Evolutionary conservation across 2,329 filamentous ascomycete species (phyloP).

Genomic region (Xylariaceae sp.): DNA sequence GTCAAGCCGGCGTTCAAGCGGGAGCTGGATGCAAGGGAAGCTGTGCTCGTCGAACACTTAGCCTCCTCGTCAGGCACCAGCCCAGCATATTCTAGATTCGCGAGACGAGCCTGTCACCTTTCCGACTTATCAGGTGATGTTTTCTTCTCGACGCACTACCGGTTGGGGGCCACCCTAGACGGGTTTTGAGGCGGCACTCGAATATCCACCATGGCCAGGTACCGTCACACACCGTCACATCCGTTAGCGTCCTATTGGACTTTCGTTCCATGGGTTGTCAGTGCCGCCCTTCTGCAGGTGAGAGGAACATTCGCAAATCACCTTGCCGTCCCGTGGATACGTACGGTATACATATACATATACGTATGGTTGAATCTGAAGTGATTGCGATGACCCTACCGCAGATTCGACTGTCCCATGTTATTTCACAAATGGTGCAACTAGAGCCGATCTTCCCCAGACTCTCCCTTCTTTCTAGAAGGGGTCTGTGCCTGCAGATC

Average conservation of each 20-base stretch:
- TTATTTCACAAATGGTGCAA: neutral
- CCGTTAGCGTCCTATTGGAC: slow-evolving; percentile 15
- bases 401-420: neutral
- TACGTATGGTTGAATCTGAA: slow-evolving; percentile 2
- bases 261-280: slow-evolving; percentile 6
- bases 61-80: slow-evolving; percentile 8
- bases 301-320: no score
- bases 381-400: neutral
- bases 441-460: slow-evolving; percentile 19
- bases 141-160: no score
- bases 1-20: no score
- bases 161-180: slow-evolving; percentile 9
- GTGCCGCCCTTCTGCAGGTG: neutral
- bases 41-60: no score
- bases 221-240: slow-evolving; percentile 25
- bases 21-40: no score
- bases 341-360: no score
- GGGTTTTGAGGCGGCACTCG: slow-evolving; percentile 5
- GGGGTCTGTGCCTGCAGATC: slow-evolving; percentile 20
- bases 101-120: neutral
- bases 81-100: slow-evolving; percentile 15
- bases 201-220: slow-evolving; percentile 10
- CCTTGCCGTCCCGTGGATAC: no score
- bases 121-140: neutral
- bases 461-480: slow-evolving; percentile 17